Evolutionary conservation across 345 rosid species (phyloP).

Genomic region (Fremontodendron californicum): DNA sequence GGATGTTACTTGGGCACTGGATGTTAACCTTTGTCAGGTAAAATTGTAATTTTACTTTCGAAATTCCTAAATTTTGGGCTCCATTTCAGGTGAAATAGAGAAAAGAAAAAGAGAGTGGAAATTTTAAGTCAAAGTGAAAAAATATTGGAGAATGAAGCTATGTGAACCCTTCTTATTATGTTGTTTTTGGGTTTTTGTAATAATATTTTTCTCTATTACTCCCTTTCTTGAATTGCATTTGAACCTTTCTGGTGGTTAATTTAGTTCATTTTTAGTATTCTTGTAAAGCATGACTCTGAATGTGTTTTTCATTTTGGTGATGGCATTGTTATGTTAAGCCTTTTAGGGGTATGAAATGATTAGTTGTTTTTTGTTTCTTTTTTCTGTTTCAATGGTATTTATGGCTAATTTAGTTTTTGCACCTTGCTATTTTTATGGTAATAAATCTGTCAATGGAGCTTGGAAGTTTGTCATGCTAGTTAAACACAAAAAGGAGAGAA

Average conservation of each 20-base stretch:
- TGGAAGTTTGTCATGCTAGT: too few relatives aligned
- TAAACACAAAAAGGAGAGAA: not conserved
- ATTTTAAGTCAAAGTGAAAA: too few relatives aligned
- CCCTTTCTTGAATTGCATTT: not conserved
- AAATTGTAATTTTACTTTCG: too few relatives aligned
- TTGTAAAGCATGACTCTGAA: not conserved
- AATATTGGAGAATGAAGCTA: not conserved
- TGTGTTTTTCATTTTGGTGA: too few relatives aligned
- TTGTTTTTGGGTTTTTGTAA: not conserved
- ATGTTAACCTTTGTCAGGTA: too few relatives aligned
- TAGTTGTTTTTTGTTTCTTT: not conserved
- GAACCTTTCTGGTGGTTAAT: not conserved
- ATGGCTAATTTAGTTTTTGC: too few relatives aligned
- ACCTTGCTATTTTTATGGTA: too few relatives aligned
- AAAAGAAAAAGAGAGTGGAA: too few relatives aligned
- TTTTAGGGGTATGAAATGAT: not conserved
- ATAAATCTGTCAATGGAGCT: too few relatives aligned
- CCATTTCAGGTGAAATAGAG: too few relatives aligned
- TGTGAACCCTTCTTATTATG: not conserved
- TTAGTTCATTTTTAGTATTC: not conserved
- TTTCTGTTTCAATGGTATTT: not conserved
- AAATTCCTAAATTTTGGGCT: too few relatives aligned
- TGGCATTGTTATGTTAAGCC: not conserved
- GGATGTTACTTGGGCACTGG: slow-evolving; percentile 88
- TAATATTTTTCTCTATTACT: not conserved